A percentile compares a stretch with the other conserved stretches of the same genome.
Evolutionary conservation across 106 monocot species (phyloP).

Genomic region (Triglochin maritima): DNA sequence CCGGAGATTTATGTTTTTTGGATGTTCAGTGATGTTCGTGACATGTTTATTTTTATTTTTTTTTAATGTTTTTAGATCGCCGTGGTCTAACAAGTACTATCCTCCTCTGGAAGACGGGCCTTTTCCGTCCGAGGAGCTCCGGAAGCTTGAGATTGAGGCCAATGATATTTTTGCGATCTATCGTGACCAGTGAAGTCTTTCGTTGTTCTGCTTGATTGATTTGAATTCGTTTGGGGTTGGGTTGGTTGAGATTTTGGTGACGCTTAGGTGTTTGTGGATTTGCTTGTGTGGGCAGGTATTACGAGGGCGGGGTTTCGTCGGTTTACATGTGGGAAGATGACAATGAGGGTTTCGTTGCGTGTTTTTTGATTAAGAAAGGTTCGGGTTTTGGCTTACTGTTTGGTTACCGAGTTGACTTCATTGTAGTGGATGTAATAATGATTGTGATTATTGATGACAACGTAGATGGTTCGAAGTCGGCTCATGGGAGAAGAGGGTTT

Average conservation of each 20-base stretch:
- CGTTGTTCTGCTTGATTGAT: conserved; percentile 10
- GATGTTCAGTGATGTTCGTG: background rate
- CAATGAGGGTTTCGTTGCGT: conserved; percentile 50
- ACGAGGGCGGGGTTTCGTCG: conserved; percentile 95
- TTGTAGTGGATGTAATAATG: background rate
- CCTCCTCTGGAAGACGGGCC: conserved; percentile 84
- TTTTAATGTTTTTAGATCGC: conserved; percentile 41
- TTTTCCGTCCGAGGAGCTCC: conserved; percentile 56
- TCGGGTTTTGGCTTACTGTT: background rate
- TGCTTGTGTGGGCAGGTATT: conserved; percentile 46
- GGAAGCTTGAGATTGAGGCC: conserved; percentile 89
- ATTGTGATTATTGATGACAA: background rate
- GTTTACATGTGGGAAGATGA: conserved; percentile 98
- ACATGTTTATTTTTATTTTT: background rate
- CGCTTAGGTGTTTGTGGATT: background rate
- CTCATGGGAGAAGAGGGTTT: conserved; percentile 69
- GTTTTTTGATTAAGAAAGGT: conserved; percentile 99
- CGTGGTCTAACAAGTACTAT: conserved; percentile 88
- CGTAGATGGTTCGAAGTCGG: conserved; percentile 78
- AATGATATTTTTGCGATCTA: conserved; percentile 87
- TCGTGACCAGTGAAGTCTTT: conserved; percentile 91
- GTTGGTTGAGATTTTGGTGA: background rate
- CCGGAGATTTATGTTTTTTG: background rate
- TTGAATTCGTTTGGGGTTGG: background rate
- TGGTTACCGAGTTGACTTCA: background rate